Evolutionary conservation across 306 rosid species (phyloP), one percentile per base, ranked within the genome.

Genomic region (Psophocarpus tetragonolobus): DNA sequence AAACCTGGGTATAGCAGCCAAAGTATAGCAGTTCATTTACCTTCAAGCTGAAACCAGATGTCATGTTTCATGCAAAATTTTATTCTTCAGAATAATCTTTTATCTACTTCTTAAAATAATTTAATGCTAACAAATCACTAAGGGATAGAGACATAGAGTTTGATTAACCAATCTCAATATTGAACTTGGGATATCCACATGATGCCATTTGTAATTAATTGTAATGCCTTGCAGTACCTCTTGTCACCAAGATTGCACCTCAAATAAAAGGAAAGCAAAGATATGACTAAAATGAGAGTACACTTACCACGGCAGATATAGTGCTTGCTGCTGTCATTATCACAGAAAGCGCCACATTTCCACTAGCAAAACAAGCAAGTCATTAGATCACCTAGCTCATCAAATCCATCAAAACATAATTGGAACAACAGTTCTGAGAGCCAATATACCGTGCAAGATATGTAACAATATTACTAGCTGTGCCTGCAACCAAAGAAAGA

Each of bases 271-370:
- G 61, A 73, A 63, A 62, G n/a, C 26, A 54, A 13, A 58, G 18
- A 53, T 10, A 64, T 70, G 63, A 85, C n/a, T 74, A 32, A 11
- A 33, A 78, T 17, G 32, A 64, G 57, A 24, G 61, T 84, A 54
- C 62, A 85, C 97, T 39, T 60, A 94, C 98, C 98, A 90, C 94
- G 0, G 94, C 89, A 21, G 91, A 65, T 75, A 91, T 13, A 66
- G 98, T 94, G 89, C 96, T 94, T 3, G 91, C 86, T 24, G 98
- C 90, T 48, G 98, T 94, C 98, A 91, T 94, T 47, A 94, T 65
- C 63, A 94, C 97, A 1, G 97, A 94, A 75, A 94, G 92, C 5
- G 96, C 97, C 78, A 94, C 97, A 53, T 91, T 94, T 87, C 47
- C 69, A 17, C 69, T 63, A 18, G 27, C 47, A 63, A 63, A 63